A percentile compares a stretch with the other conserved stretches of the same genome.
phyloP scores from a whole-genome alignment of 2,329 filamentous ascomycete species.

The Dactylellina cionopaga region DNA sequence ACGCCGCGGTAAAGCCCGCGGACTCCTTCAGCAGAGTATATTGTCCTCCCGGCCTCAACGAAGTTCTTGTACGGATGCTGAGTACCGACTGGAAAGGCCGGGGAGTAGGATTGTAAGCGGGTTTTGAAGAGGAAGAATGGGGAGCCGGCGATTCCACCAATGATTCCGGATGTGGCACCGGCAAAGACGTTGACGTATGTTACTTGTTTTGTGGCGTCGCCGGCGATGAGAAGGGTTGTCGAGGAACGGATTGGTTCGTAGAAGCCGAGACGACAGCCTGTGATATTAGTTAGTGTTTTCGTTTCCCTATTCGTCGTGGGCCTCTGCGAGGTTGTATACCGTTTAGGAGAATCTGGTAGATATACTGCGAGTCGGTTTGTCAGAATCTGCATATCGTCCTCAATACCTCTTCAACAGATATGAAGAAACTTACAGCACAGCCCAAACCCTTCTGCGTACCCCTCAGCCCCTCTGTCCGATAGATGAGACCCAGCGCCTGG shows the following conservation, averaged over 20 bases:
- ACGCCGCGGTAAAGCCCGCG: constrained; percentile 89
- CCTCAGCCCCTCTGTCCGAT: constrained; percentile 85
- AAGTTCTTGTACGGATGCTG: constrained; percentile 92
- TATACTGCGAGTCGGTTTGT: too few species aligned
- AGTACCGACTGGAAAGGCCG: constrained; percentile 93
- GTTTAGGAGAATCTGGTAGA: constrained; percentile 96
- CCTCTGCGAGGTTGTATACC: constrained; percentile 59
- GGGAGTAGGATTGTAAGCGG: constrained; percentile 89
- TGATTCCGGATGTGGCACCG: constrained; percentile 85
- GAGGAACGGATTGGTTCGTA: constrained; percentile 90
- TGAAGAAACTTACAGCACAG: constrained; percentile 70
- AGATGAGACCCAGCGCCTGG: constrained; percentile 88
- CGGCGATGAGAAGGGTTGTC: constrained; percentile 75
- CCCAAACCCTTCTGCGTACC: constrained; percentile 90
- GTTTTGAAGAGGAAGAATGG: constrained; percentile 99
- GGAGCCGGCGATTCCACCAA: constrained; percentile 90
- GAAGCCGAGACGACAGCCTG: constrained; percentile 87
- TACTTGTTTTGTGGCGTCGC: constrained; percentile 79
- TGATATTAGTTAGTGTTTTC: not conserved
- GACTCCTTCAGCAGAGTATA: constrained; percentile 80
- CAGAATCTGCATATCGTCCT: too few species aligned
- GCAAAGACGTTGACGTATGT: constrained; percentile 93
- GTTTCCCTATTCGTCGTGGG: not conserved
- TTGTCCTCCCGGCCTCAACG: constrained; percentile 80
- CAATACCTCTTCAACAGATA: not conserved